These are phyloP conservation scores for Xylariaceae sp. DNA, from an alignment of 2,329 filamentous ascomycete species.

Conservation along the genomic window DNA sequence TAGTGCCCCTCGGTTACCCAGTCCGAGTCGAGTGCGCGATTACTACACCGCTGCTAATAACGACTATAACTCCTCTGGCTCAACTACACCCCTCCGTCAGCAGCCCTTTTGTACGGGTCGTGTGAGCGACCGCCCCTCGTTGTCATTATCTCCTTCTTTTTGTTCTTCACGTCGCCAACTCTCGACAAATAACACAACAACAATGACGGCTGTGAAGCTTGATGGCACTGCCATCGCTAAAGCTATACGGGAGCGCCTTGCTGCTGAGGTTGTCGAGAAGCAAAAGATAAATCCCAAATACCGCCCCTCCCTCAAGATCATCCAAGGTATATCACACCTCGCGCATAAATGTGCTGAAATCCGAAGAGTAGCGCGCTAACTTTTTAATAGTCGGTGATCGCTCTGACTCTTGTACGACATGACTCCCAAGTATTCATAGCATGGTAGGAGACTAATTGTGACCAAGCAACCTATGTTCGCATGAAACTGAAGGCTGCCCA, in stretches of 20 bases:
- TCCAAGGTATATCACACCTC: conserved; percentile 66
- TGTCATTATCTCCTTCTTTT: conserved; percentile 13
- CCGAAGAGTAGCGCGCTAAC: conserved; percentile 13
- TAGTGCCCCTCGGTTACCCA: conserved; percentile 11
- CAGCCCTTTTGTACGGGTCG: conserved; percentile 2
- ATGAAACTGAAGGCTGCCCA: conserved; percentile 98
- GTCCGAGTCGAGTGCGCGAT: conserved; percentile 13
- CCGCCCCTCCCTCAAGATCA: conserved; percentile 85
- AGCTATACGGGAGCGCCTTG: conserved; percentile 78
- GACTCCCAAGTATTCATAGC: conserved; percentile 13
- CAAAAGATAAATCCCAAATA: conserved; percentile 83
- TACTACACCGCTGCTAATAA: conserved; percentile 15
- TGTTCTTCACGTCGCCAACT: conserved; percentile 31
- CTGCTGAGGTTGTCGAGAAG: conserved; percentile 72
- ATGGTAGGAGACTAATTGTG: conserved; percentile 30
- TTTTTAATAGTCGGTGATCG: conserved; percentile 71
- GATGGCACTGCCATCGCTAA: conserved; percentile 96
- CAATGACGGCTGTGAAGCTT: conserved; percentile 86
- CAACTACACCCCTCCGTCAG: conserved; percentile 8
- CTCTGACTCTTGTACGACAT: conserved; percentile 76
- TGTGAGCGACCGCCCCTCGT: conserved; percentile 10
- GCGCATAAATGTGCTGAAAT: conserved; percentile 8
- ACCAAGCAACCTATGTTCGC: conserved; percentile 87
- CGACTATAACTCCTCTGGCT: conserved; percentile 8
- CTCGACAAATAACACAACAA: conserved; percentile 48